These are phyloP conservation scores for Tardiomyces depauwii DNA, from an alignment of 1,139 yeast species.

Conservation along the genomic window DNA sequence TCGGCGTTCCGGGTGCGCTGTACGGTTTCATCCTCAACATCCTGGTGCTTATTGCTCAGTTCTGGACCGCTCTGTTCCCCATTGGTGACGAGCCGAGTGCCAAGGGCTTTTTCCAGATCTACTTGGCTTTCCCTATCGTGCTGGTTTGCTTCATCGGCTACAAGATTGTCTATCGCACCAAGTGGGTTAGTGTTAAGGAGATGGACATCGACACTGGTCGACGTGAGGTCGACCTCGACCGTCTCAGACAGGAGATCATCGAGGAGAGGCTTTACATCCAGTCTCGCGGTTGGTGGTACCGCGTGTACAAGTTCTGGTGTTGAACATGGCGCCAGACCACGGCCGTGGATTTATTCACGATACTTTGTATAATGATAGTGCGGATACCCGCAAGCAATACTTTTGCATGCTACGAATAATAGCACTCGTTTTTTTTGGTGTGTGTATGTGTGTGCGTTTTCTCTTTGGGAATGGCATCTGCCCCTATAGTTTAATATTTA, in stretches of 20 bases:
- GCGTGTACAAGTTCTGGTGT: slow-evolving; percentile 35
- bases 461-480: no score
- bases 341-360: background rate
- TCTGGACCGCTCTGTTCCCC: slow-evolving; percentile 70
- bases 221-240: slow-evolving; percentile 39
- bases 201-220: slow-evolving; percentile 41
- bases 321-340: slow-evolving; percentile 9
- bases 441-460: no score
- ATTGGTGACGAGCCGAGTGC: slow-evolving; percentile 48
- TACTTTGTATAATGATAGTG: background rate
- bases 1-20: slow-evolving; percentile 58
- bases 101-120: slow-evolving; percentile 37
- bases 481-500: no score
- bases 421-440: no score
- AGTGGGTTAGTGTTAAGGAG: slow-evolving; percentile 33
- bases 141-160: slow-evolving; percentile 38
- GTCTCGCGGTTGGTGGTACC: slow-evolving; percentile 26
- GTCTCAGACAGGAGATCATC: slow-evolving; percentile 36
- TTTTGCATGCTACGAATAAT: background rate
- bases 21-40: slow-evolving; percentile 51
- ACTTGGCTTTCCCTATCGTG: slow-evolving; percentile 43
- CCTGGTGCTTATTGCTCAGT: slow-evolving; percentile 62
- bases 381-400: background rate
- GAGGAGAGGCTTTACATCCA: slow-evolving; percentile 31
- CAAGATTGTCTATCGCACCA: slow-evolving; percentile 35